A percentile compares a stretch with the other conserved stretches of the same genome.
phyloP scores from a whole-genome alignment of 768 basidiomycete species.

The Mycena galericulata region DNA sequence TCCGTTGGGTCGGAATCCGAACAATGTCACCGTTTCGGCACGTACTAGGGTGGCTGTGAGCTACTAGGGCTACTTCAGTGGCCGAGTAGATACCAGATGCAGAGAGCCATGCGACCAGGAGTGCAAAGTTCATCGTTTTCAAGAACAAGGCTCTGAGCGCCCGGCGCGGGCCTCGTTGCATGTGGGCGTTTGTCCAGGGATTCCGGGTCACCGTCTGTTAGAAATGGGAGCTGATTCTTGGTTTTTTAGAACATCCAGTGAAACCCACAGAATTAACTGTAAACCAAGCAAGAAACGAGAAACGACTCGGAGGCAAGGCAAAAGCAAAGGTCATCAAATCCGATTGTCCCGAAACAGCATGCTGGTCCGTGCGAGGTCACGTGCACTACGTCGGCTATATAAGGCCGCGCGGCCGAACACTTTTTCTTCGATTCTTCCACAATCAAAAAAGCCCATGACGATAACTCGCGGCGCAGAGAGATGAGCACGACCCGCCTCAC shows the following conservation, averaged over 20 bases:
- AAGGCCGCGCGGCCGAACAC: neutral
- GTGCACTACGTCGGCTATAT: constrained; percentile 7
- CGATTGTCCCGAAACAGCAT: too few species aligned
- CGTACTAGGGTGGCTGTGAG: neutral
- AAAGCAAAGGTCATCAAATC: neutral
- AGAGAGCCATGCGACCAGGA: neutral
- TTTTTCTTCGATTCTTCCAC: constrained; percentile 56
- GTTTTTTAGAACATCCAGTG: neutral
- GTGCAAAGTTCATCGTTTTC: neutral
- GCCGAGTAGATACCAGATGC: neutral
- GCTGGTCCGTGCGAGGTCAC: constrained; percentile 27
- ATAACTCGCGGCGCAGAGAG: constrained; percentile 68
- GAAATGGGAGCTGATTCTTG: too few species aligned
- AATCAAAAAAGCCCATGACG: constrained; percentile 64
- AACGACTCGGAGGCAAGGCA: neutral
- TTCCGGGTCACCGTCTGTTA: too few species aligned
- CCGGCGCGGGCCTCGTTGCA: neutral
- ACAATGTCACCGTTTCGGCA: neutral
- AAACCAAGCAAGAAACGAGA: neutral
- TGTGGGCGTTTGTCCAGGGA: neutral
- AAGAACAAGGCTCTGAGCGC: neutral
- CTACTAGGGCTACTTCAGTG: neutral
- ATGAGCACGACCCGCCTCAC: constrained; percentile 62
- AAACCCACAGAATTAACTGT: neutral
- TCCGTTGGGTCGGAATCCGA: constrained; percentile 7